Conservation (phyloP, 2,329 filamentous ascomycete species). For the Colletotrichum chrysophilum region DNA sequence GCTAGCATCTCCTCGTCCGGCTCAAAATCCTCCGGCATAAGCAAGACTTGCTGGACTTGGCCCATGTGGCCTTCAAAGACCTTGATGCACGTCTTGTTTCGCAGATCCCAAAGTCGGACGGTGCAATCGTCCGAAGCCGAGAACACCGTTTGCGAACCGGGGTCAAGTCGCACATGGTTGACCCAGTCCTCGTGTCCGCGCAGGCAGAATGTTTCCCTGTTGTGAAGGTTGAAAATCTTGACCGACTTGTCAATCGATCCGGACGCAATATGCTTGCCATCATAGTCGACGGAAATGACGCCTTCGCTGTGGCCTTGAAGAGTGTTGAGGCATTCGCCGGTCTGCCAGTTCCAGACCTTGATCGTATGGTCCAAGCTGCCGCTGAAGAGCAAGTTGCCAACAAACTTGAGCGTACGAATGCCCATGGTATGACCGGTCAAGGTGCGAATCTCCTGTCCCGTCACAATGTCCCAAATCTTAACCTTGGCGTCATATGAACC, state of each 20-base stretch:
- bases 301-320: constrained; percentile 81
- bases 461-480: constrained; percentile 95
- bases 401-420: constrained; percentile 90
- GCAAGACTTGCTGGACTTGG: constrained; percentile 89
- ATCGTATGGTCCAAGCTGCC: constrained; percentile 88
- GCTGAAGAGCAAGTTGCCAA: constrained; percentile 88
- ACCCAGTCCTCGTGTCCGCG: constrained; percentile 93
- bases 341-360: constrained; percentile 97
- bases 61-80: constrained; percentile 89
- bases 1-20: constrained; percentile 70
- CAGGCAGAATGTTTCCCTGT: constrained; percentile 79
- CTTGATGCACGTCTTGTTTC: constrained; percentile 76
- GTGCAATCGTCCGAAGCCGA: constrained; percentile 94
- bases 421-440: constrained; percentile 82
- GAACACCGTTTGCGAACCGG: constrained; percentile 81
- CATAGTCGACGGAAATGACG: constrained; percentile 88
- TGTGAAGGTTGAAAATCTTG: constrained; percentile 91
- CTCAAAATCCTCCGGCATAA: constrained; percentile 87
- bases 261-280: constrained; percentile 82
- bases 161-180: constrained; percentile 91
- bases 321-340: constrained; percentile 83
- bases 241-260: constrained; percentile 90
- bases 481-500: constrained; percentile 95
- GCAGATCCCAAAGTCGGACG: constrained; percentile 91
- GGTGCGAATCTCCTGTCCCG: constrained; percentile 84